These are phyloP conservation scores for Aspergillus sergii DNA, from an alignment of 2,329 filamentous ascomycete species.

Conservation along the genomic window DNA sequence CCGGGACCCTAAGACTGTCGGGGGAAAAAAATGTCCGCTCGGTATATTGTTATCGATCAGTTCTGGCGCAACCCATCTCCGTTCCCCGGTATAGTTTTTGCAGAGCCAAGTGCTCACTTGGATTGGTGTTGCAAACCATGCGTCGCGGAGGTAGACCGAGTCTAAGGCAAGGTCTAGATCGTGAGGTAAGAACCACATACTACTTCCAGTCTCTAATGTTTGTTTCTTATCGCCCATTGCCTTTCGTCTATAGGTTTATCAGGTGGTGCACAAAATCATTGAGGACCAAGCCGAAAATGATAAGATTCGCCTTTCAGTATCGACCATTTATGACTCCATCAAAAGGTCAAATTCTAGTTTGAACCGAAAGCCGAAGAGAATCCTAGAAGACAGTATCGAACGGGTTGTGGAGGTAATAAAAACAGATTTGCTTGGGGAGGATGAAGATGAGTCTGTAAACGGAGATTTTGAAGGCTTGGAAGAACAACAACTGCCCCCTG, in stretches of 20 bases:
- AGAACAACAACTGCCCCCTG: conserved; percentile 31
- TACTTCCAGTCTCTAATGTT: not conserved
- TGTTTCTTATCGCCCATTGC: not conserved
- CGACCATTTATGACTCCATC: conserved; percentile 74
- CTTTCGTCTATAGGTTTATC: conserved; percentile 61
- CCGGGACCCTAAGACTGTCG: conserved; percentile 21
- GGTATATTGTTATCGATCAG: conserved; percentile 6
- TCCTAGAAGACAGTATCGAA: conserved; percentile 83
- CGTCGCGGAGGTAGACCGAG: conserved; percentile 49
- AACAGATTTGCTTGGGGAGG: conserved; percentile 61
- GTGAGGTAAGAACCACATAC: conserved; percentile 53
- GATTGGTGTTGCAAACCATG: conserved; percentile 32
- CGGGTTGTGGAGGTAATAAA: conserved; percentile 74
- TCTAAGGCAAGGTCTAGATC: conserved; percentile 62
- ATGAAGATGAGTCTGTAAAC: conserved; percentile 53
- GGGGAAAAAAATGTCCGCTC: not conserved
- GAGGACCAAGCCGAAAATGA: conserved; percentile 62
- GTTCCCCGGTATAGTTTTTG: not conserved
- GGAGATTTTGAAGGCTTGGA: conserved; percentile 55
- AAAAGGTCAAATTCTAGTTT: conserved; percentile 85
- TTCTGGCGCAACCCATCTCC: not conserved
- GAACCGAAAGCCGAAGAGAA: conserved; percentile 77
- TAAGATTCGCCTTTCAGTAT: conserved; percentile 57
- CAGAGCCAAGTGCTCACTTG: not conserved
- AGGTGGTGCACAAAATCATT: conserved; percentile 75